A percentile compares a stretch with the other conserved stretches of the same genome.
These are phyloP conservation scores for Komagataella pseudopastoris DNA, from an alignment of 805 yeast species.

Conservation along the genomic window DNA sequence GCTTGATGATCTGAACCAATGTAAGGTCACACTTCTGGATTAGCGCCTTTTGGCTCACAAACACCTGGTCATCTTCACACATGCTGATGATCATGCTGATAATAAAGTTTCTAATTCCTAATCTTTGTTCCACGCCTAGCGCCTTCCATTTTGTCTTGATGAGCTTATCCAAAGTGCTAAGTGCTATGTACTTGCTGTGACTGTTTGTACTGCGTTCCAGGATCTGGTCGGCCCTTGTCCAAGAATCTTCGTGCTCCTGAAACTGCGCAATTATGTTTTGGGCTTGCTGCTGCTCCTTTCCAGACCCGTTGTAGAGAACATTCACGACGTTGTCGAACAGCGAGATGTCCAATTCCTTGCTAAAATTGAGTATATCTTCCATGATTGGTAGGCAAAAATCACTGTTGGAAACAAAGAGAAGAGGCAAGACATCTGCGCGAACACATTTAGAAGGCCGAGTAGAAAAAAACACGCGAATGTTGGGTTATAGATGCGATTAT, in stretches of 20 bases:
- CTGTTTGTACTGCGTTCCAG: slow-evolving; percentile 66
- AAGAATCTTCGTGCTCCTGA: slow-evolving; percentile 89
- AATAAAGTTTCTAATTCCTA: slow-evolving; percentile 87
- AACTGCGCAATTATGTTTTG: slow-evolving; percentile 63
- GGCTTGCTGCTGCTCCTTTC: slow-evolving; percentile 60
- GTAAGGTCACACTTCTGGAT: slow-evolving; percentile 91
- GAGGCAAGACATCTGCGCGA: neutral
- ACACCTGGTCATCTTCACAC: slow-evolving; percentile 71
- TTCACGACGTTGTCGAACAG: slow-evolving; percentile 76
- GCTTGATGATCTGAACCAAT: slow-evolving; percentile 85
- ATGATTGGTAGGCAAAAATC: slow-evolving; percentile 21
- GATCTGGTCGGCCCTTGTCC: slow-evolving; percentile 89
- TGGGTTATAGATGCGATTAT: neutral
- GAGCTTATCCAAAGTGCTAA: slow-evolving; percentile 78
- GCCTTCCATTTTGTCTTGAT: slow-evolving; percentile 91
- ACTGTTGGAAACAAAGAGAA: neutral
- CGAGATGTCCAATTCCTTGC: slow-evolving; percentile 67
- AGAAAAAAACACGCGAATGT: neutral
- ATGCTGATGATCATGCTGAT: slow-evolving; percentile 88
- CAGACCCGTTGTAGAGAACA: slow-evolving; percentile 71
- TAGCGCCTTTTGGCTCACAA: slow-evolving; percentile 62
- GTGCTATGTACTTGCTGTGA: slow-evolving; percentile 86
- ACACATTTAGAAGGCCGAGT: neutral
- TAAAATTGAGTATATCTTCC: slow-evolving; percentile 84
- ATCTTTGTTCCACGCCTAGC: slow-evolving; percentile 75